phyloP scores from a whole-genome alignment of 2,329 filamentous ascomycete genomes.

The Diaporthe amygdali region DNA sequence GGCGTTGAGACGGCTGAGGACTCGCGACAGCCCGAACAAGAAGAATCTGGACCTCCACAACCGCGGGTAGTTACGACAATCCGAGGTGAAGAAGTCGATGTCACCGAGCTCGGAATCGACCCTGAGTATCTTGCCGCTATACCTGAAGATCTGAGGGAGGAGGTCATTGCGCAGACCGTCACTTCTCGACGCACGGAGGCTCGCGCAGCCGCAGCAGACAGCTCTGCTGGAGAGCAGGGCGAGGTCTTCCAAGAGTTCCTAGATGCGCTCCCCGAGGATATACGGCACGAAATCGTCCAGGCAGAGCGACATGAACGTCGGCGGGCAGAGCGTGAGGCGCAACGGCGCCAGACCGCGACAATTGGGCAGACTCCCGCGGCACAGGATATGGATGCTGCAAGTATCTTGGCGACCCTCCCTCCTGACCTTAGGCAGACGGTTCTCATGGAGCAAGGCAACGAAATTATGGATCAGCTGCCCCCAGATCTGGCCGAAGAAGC shows the following conservation, averaged over 20 bases:
- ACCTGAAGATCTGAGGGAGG: slow-evolving; percentile 95
- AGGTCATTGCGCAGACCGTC: slow-evolving; percentile 91
- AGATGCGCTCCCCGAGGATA: slow-evolving; percentile 87
- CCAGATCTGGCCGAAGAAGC: slow-evolving; percentile 88
- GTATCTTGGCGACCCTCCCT: slow-evolving; percentile 89
- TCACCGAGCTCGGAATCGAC: slow-evolving; percentile 94
- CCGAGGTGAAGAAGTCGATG: slow-evolving; percentile 85
- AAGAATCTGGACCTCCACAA: slow-evolving; percentile 51
- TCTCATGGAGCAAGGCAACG: slow-evolving; percentile 89
- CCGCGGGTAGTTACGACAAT: slow-evolving; percentile 82
- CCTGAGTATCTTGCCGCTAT: slow-evolving; percentile 93
- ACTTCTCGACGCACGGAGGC: slow-evolving; percentile 83
- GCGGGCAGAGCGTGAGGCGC: slow-evolving; percentile 83
- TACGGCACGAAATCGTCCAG: slow-evolving; percentile 88
- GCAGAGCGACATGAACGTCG: slow-evolving; percentile 90
- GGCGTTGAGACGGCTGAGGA: slow-evolving; percentile 66
- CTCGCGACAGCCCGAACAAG: slow-evolving; percentile 35
- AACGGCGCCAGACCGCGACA: slow-evolving; percentile 68
- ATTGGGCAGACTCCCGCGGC: slow-evolving; percentile 55
- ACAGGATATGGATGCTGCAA: slow-evolving; percentile 86
- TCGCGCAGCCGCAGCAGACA: slow-evolving; percentile 62
- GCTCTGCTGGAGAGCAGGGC: slow-evolving; percentile 73
- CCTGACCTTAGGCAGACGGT: slow-evolving; percentile 85
- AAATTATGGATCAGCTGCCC: slow-evolving; percentile 82
- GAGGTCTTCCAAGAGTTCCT: slow-evolving; percentile 94